Evolutionary conservation across 345 rosid species (phyloP).

Genomic region (Cardamine resedifolia): DNA sequence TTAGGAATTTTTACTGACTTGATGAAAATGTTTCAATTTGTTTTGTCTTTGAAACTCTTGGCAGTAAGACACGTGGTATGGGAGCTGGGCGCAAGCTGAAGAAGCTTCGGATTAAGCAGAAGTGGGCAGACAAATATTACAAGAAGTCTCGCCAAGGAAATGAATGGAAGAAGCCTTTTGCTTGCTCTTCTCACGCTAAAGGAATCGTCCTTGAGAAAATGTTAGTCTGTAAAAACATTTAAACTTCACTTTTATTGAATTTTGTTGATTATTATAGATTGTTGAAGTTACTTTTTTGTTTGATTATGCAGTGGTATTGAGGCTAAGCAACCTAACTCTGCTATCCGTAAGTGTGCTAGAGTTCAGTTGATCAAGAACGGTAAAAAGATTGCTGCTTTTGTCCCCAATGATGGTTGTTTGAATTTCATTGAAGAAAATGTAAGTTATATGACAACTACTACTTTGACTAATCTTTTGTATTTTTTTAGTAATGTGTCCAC

Average conservation of each 20-base stretch:
- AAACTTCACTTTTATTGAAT: neutral
- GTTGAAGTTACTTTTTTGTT: neutral
- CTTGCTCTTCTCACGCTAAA: constrained; percentile 68
- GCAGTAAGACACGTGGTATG: constrained; percentile 66
- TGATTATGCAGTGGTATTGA: constrained; percentile 71
- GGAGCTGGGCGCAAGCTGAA: constrained; percentile 84
- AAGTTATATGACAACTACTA: neutral
- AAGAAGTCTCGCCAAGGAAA: constrained; percentile 86
- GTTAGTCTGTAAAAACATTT: constrained; percentile 6
- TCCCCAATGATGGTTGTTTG: constrained; percentile 94
- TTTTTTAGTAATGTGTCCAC: neutral
- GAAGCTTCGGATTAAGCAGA: too few relatives aligned
- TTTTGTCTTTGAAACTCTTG: neutral
- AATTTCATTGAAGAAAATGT: constrained; percentile 95
- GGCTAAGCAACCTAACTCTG: constrained; percentile 99
- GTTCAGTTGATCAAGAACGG: constrained; percentile 95
- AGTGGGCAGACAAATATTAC: constrained; percentile 94
- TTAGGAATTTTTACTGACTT: neutral
- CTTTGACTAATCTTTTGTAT: neutral
- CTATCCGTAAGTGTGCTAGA: constrained; percentile 91
- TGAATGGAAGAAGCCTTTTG: constrained; percentile 83
- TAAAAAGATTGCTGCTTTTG: constrained; percentile 96
- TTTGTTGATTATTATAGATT: neutral
- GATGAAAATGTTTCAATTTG: neutral
- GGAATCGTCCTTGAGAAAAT: constrained; percentile 72